Evolutionary conservation across 2,329 filamentous ascomycete genomes (phyloP), one percentile per base, ranked within the genome.

Genomic region (Amauroascus verrucosus): DNA sequence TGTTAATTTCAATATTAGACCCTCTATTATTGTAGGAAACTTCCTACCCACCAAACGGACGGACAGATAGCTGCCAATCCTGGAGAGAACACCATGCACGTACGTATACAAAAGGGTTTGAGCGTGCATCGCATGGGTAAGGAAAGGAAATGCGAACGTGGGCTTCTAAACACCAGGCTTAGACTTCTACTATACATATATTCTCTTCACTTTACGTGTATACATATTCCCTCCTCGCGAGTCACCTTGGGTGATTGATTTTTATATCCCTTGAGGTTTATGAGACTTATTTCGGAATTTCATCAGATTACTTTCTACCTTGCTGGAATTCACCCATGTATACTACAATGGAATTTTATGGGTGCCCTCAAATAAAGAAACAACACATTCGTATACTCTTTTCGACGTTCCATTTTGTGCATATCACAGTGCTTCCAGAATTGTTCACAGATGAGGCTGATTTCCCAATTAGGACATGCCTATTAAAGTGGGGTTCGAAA

Each of bases 1-100:
- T 58, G 51, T 72, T 77, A 58, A 75, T 55, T 9, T 53, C 51
- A 24, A 37, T 47, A 33, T 20, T 61, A 95, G 93, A 65, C 93
- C 93, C 49, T 89, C 88, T 49, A 75, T 98, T 59, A 98, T 98
- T 64, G 85, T 98, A 47, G 93, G 93, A 48, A 98, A 98, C 66
- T 98, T 98, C 68, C 71, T 98, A 57, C 93, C 93, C 2, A 89
- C 95, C 65, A 82, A 89, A 63, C 81, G 83, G 54, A 64, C 82
- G 83, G 55, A 69, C 71, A 50, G 70, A 72, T 57, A 70, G 71
- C 8, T n/a, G 62, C 70, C 9, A 58, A 57, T 6, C 16, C 7
- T 18, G 24, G 16, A 41, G 33, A n/a, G n/a, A 20, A 40, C 26
- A 20, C 16, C 30, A 28, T 40, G 35, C 13, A 49, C n/a, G 18